These are phyloP conservation scores for Moesziomyces globuligerus DNA, from an alignment of 1,284 basidiomycete genomes.

Conservation along the genomic window DNA sequence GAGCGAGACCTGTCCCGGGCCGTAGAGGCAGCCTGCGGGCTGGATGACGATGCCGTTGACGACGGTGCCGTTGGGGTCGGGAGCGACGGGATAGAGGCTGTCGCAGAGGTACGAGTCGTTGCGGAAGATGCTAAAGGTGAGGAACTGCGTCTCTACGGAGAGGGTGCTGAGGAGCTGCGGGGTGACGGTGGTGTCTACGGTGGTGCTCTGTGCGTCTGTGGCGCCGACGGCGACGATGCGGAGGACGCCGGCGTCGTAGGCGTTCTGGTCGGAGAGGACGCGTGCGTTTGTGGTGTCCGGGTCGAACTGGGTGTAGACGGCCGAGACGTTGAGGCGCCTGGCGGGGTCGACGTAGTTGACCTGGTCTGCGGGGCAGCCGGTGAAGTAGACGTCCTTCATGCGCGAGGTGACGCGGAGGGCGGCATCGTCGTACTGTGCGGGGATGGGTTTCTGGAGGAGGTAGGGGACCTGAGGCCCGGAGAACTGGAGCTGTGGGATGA, in stretches of 20 bases:
- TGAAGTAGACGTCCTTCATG: constrained; percentile 53
- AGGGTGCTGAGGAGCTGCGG: constrained; percentile 49
- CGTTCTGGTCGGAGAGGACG: constrained; percentile 18
- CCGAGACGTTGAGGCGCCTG: constrained; percentile 60
- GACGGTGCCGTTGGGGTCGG: constrained; percentile 49
- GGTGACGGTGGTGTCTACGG: constrained; percentile 31
- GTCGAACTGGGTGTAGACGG: constrained; percentile 61
- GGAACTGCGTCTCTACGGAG: constrained; percentile 48
- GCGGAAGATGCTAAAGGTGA: constrained; percentile 56
- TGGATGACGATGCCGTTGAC: constrained; percentile 33
- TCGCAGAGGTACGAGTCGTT: constrained; percentile 61
- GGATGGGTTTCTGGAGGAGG: constrained; percentile 42
- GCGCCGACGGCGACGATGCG: constrained; percentile 56
- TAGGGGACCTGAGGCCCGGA: constrained; percentile 44
- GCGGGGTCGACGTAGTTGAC: constrained; percentile 42
- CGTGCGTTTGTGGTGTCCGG: constrained; percentile 12
- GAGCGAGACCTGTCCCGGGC: constrained; percentile 79
- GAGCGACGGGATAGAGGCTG: constrained; percentile 48
- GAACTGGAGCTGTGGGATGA: constrained; percentile 43
- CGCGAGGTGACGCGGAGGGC: constrained; percentile 19
- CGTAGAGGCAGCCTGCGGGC: constrained; percentile 54
- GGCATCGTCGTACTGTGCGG: constrained; percentile 22
- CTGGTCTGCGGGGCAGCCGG: constrained; percentile 42
- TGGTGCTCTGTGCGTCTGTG: constrained; percentile 36
- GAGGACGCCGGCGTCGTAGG: constrained; percentile 37